A percentile compares a stretch with the other conserved stretches of the same genome.
phyloP scores from a whole-genome alignment of 176 grass and related monocot species.

The Thinopyrum elongatum region DNA sequence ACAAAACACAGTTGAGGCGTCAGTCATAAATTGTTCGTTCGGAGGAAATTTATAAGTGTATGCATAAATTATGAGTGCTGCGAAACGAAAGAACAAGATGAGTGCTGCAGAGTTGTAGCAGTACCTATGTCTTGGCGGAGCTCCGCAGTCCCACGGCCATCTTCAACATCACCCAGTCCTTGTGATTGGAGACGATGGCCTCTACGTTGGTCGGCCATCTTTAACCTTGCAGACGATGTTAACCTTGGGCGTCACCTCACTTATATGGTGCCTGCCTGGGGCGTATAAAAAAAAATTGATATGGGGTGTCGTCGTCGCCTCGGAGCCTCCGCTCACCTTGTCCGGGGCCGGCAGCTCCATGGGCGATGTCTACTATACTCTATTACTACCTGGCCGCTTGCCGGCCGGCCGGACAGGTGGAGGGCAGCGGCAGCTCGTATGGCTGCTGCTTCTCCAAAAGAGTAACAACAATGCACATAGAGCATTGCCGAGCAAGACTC shows the following conservation, averaged over 20 bases:
- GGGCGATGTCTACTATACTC: background rate
- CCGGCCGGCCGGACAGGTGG: constrained; percentile 12
- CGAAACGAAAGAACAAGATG: too few relatives aligned
- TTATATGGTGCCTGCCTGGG: background rate
- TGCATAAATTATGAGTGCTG: background rate
- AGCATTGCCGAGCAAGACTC: background rate
- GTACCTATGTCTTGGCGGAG: background rate
- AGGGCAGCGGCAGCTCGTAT: background rate
- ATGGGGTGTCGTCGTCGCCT: background rate
- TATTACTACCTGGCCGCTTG: background rate
- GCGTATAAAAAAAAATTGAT: background rate
- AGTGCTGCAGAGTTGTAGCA: background rate
- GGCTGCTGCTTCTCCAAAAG: background rate
- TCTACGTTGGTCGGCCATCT: constrained; percentile 14
- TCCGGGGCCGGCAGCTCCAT: background rate
- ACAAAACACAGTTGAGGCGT: background rate
- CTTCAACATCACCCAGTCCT: background rate
- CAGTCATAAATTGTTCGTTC: background rate
- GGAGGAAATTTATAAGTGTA: background rate
- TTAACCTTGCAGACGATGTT: background rate
- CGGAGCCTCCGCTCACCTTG: background rate
- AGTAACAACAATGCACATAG: background rate
- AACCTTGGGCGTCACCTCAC: background rate
- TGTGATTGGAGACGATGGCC: background rate
- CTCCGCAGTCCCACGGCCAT: constrained; percentile 3